Percentiles rank a stretch among this genome's conserved stretches.
These are phyloP conservation scores for Penicillium flavigenum DNA, from an alignment of 495 filamentous ascomycete species.

Conservation along the genomic window DNA sequence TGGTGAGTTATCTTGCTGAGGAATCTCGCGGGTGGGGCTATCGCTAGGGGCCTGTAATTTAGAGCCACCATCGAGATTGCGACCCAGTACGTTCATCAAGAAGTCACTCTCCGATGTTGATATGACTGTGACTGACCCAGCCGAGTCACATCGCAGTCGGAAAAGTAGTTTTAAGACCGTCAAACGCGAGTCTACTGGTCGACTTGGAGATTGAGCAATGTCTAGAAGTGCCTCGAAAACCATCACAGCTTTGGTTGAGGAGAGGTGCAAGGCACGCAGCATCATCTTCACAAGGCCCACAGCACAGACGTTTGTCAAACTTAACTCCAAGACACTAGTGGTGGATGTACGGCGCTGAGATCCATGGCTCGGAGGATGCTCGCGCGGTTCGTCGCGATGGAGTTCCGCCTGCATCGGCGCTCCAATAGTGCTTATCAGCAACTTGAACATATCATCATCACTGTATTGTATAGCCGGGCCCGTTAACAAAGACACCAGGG, in stretches of 20 bases:
- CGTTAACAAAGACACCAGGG: constrained; percentile 45
- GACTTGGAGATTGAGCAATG: constrained; percentile 41
- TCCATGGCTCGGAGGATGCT: constrained; percentile 19
- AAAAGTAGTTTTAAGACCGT: constrained; percentile 82
- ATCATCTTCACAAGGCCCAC: constrained; percentile 47
- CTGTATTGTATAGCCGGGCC: constrained; percentile 33
- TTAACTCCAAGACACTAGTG: constrained; percentile 37
- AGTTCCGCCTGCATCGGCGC: constrained; percentile 41
- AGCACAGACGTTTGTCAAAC: constrained; percentile 45
- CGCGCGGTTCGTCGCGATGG: constrained; percentile 24
- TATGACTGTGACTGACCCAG: constrained; percentile 67
- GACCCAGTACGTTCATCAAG: constrained; percentile 68
- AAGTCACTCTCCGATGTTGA: constrained; percentile 64
- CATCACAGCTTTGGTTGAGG: constrained; percentile 38
- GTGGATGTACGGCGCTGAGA: constrained; percentile 35
- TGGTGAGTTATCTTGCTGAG: constrained; percentile 28
- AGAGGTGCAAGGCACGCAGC: constrained; percentile 43
- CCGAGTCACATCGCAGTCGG: constrained; percentile 76
- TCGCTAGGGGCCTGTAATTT: constrained; percentile 29
- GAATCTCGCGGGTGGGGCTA: constrained; percentile 25
- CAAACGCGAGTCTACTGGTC: constrained; percentile 65
- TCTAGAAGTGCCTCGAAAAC: constrained; percentile 41
- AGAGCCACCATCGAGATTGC: constrained; percentile 52
- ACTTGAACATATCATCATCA: constrained; percentile 37
- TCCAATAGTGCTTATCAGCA: constrained; percentile 35